Evolutionary conservation across 768 basidiomycete species (phyloP).

Genomic region (Suillus decipiens): DNA sequence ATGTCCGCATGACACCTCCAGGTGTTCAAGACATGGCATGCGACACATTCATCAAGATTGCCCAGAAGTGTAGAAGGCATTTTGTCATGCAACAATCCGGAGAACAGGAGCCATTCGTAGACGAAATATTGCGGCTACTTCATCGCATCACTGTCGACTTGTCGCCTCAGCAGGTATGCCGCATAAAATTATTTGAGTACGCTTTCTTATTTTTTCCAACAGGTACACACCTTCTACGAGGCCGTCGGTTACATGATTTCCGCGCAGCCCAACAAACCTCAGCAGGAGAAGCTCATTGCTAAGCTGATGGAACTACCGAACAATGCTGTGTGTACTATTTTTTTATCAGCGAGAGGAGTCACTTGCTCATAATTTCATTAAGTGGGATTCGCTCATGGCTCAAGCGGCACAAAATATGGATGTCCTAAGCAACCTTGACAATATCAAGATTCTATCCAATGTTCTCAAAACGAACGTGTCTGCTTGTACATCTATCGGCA

Average conservation of each 20-base stretch:
- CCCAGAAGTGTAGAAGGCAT: slow-evolving; percentile 96
- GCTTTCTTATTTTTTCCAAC: slow-evolving; percentile 9
- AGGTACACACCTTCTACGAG: slow-evolving; percentile 97
- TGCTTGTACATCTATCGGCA: slow-evolving; percentile 95
- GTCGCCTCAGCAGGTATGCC: slow-evolving; percentile 74
- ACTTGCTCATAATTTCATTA: slow-evolving; percentile 4
- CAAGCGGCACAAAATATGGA: slow-evolving; percentile 93
- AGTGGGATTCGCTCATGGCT: slow-evolving; percentile 98
- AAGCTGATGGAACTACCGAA: slow-evolving; percentile 98
- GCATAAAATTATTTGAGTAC: slow-evolving; percentile 14
- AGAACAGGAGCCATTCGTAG: slow-evolving; percentile 96
- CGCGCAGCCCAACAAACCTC: slow-evolving; percentile 96
- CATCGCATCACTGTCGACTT: slow-evolving; percentile 95
- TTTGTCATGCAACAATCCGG: slow-evolving; percentile 99
- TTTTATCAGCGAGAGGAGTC: not conserved
- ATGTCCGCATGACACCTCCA: slow-evolving; percentile 27
- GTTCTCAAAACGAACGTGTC: slow-evolving; percentile 98
- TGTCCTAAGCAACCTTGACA: slow-evolving; percentile 86
- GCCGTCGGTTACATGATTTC: slow-evolving; percentile 99
- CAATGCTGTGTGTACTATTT: slow-evolving; percentile 68
- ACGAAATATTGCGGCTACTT: slow-evolving; percentile 90
- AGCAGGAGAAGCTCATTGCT: slow-evolving; percentile 91
- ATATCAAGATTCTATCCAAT: slow-evolving; percentile 95
- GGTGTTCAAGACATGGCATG: slow-evolving; percentile 99
- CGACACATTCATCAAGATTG: slow-evolving; percentile 99